A percentile compares a stretch with the other conserved stretches of the same genome.
These are phyloP conservation scores for Acidomyces sp. DNA, from an alignment of 495 filamentous ascomycete species.

Conservation along the genomic window DNA sequence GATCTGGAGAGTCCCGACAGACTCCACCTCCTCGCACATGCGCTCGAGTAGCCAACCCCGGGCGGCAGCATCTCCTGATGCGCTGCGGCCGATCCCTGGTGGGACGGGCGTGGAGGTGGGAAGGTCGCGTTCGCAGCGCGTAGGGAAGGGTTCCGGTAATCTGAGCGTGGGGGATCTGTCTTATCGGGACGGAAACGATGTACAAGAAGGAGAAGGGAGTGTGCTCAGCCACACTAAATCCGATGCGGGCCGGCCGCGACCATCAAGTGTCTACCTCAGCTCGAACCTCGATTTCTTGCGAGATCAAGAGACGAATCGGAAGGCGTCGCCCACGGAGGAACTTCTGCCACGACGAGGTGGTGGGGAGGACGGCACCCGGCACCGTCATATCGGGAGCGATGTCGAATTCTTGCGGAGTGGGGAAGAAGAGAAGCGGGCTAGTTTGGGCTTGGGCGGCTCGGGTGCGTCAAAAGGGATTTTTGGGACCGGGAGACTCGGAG, in stretches of 20 bases:
- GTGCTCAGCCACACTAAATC: conserved; percentile 46
- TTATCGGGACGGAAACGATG: too few relatives aligned
- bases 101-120: too few relatives aligned
- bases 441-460: conserved; percentile 64
- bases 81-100: conserved; percentile 30
- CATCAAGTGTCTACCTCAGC: conserved; percentile 64
- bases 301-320: conserved; percentile 39
- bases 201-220: too few relatives aligned
- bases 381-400: conserved; percentile 43
- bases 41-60: conserved; percentile 27
- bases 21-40: too few relatives aligned
- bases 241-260: conserved; percentile 49
- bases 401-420: conserved; percentile 75
- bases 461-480: conserved; percentile 59
- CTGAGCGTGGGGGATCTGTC: too few relatives aligned
- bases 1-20: conserved; percentile 27
- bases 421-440: conserved; percentile 72
- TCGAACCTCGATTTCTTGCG: conserved; percentile 65
- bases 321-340: conserved; percentile 22
- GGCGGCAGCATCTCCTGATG: conserved; percentile 22
- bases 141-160: too few relatives aligned
- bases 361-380: conserved; percentile 5
- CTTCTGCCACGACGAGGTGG: conserved; percentile 3
- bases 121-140: too few relatives aligned
- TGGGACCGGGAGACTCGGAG: conserved; percentile 82